Percentiles rank a stretch among this genome's conserved stretches.
phyloP scores from a whole-genome alignment of 2,329 filamentous ascomycete species.

The Achaetomium macrosporum region DNA sequence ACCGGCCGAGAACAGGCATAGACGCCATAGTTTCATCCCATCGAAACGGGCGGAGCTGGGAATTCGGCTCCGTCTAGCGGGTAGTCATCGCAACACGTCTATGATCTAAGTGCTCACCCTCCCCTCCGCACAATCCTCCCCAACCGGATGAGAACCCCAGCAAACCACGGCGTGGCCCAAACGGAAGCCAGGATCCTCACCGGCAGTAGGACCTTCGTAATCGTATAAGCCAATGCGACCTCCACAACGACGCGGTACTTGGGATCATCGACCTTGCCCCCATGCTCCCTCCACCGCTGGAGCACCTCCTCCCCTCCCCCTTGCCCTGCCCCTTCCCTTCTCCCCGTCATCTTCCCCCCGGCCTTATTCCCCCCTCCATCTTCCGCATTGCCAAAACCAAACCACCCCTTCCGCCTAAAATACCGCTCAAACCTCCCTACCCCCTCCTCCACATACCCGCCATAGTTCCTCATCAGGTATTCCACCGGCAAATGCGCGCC shows the following conservation, averaged over 20 bases:
- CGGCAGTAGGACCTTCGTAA: slow-evolving; percentile 81
- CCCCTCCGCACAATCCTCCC: slow-evolving; percentile 27
- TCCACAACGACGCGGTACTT: slow-evolving; percentile 55
- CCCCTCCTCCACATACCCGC: slow-evolving; percentile 51
- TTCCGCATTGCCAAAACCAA: slow-evolving; percentile 49
- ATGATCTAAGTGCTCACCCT: background rate
- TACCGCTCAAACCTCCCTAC: slow-evolving; percentile 72
- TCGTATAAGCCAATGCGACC: slow-evolving; percentile 82
- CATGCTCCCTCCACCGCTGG: slow-evolving; percentile 31
- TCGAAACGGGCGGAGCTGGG: too few relatives aligned
- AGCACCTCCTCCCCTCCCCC: slow-evolving; percentile 22
- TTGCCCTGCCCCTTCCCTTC: slow-evolving; percentile 26
- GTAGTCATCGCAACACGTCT: background rate
- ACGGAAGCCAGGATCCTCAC: slow-evolving; percentile 70
- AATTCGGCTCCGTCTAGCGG: too few relatives aligned
- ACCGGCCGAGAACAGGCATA: too few relatives aligned
- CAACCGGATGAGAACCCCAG: slow-evolving; percentile 52
- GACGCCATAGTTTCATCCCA: too few relatives aligned
- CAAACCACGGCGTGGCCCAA: slow-evolving; percentile 92
- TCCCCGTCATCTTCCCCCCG: slow-evolving; percentile 27
- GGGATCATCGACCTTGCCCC: slow-evolving; percentile 27
- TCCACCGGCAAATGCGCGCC: slow-evolving; percentile 57
- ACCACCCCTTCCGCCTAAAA: slow-evolving; percentile 75
- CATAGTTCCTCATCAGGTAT: slow-evolving; percentile 46
- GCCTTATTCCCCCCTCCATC: slow-evolving; percentile 18